Evolutionary conservation across 1,284 basidiomycete species (phyloP).

Genomic region (Sanghuangporus sanghuang): DNA sequence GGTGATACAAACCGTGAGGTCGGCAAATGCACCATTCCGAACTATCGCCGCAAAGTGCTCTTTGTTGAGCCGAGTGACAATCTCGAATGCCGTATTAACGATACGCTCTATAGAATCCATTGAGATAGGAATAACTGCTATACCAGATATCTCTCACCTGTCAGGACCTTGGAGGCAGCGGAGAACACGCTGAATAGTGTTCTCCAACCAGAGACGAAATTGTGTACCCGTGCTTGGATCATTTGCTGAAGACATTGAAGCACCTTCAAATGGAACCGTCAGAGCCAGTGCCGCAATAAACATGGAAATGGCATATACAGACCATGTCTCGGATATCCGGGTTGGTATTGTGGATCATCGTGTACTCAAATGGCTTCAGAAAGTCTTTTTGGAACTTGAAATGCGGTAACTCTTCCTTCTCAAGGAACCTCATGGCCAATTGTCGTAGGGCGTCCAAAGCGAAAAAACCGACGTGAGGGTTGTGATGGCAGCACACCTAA

Average conservation of each 20-base stretch:
- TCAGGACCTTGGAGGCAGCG: slow-evolving; percentile 90
- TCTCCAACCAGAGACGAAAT: slow-evolving; percentile 97
- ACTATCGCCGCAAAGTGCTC: slow-evolving; percentile 92
- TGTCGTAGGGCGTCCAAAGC: slow-evolving; percentile 97
- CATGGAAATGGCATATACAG: not conserved
- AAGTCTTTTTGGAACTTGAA: slow-evolving; percentile 99
- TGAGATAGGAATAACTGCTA: not conserved
- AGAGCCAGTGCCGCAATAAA: slow-evolving; percentile 1
- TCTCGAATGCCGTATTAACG: slow-evolving; percentile 92
- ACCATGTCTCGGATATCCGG: slow-evolving; percentile 96
- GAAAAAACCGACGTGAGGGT: slow-evolving; percentile 95
- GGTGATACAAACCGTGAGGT: slow-evolving; percentile 95
- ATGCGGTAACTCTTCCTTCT: slow-evolving; percentile 96
- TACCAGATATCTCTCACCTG: slow-evolving; percentile 45
- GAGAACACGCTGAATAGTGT: slow-evolving; percentile 99
- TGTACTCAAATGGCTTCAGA: slow-evolving; percentile 95
- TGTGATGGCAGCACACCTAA: slow-evolving; percentile 97
- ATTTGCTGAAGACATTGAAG: slow-evolving; percentile 98
- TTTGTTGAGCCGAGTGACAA: slow-evolving; percentile 87
- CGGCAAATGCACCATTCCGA: slow-evolving; percentile 90
- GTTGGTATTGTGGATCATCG: slow-evolving; percentile 95
- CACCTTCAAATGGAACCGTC: slow-evolving; percentile 45
- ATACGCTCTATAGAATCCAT: slow-evolving; percentile 65
- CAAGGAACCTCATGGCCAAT: slow-evolving; percentile 96
- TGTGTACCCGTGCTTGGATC: slow-evolving; percentile 93